Conservation (phyloP, 345 rosid species). For the Mallotus nudiflorus region DNA sequence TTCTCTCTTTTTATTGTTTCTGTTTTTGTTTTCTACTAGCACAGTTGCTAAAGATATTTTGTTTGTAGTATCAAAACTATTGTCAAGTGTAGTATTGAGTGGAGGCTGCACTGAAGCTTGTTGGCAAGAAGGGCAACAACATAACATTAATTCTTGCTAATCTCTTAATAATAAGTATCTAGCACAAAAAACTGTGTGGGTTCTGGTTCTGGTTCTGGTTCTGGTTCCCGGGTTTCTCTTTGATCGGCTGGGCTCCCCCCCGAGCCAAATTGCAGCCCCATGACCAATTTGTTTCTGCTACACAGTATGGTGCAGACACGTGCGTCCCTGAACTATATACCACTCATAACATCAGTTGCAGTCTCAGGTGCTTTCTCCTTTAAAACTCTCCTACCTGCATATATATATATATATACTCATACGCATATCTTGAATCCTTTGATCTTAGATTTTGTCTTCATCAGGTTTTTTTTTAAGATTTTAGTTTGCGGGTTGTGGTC, state of each 20-base stretch:
- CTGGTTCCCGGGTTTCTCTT: constrained; percentile 30
- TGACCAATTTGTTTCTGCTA: not conserved
- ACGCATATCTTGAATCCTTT: not conserved
- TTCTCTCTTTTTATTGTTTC: not conserved
- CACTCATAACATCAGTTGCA: too few species aligned
- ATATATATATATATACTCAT: not conserved
- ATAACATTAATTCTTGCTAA: not conserved
- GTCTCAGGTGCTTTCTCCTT: constrained; percentile 33
- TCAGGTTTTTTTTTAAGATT: not conserved
- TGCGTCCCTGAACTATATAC: constrained; percentile 22
- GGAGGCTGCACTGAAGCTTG: constrained; percentile 25
- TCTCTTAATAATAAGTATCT: not conserved
- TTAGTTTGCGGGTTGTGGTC: not conserved
- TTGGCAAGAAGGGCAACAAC: constrained; percentile 27
- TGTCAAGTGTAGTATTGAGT: not conserved
- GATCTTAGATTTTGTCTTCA: constrained; percentile 20
- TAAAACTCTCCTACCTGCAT: not conserved
- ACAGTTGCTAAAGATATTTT: constrained; percentile 4
- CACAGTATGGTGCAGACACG: constrained; percentile 23
- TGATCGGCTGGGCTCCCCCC: constrained; percentile 26
- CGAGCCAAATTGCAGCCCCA: too few species aligned
- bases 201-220: too few species aligned
- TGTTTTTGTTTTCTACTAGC: not conserved
- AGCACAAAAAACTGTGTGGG: too few species aligned
- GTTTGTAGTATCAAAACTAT: constrained; percentile 19